A percentile compares a stretch with the other conserved stretches of the same genome.
Conservation (phyloP, 1,284 basidiomycete genomes). For the Rugosomyces carneus region DNA sequence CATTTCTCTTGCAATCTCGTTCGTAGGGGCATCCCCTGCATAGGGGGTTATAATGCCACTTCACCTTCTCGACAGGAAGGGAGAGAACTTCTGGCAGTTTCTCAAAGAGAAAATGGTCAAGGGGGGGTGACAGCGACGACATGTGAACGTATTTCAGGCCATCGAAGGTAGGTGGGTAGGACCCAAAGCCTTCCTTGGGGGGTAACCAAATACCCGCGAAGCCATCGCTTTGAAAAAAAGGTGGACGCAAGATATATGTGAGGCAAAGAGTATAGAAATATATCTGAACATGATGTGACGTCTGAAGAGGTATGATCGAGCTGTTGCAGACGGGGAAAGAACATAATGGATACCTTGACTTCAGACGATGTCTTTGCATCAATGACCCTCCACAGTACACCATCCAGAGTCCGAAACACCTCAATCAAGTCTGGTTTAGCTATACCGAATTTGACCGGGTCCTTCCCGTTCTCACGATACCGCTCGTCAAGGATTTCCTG, state of each 20-base stretch:
- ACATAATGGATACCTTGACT: conserved; percentile 30
- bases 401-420: conserved; percentile 30
- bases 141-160: conserved; percentile 33
- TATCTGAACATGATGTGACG: conserved; percentile 44
- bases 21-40: conserved; percentile 38
- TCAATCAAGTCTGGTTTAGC: conserved; percentile 45
- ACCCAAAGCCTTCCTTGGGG: conserved; percentile 29
- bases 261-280: conserved; percentile 45
- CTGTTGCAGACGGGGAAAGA: neutral
- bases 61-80: conserved; percentile 25
- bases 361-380: conserved; percentile 42
- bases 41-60: conserved; percentile 43
- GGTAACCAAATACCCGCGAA: conserved; percentile 40
- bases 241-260: conserved; percentile 28
- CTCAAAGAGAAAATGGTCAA: conserved; percentile 35
- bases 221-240: conserved; percentile 28
- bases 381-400: conserved; percentile 44
- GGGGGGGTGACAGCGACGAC: conserved; percentile 30
- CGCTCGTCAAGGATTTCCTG: conserved; percentile 25
- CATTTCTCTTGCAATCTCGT: conserved; percentile 30
- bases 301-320: conserved; percentile 26
- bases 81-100: conserved; percentile 34
- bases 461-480: conserved; percentile 25
- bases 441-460: conserved; percentile 37
- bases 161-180: conserved; percentile 21